These are phyloP conservation scores for Trametes polyzona DNA, from an alignment of 1,284 basidiomycete species.

Conservation along the genomic window DNA sequence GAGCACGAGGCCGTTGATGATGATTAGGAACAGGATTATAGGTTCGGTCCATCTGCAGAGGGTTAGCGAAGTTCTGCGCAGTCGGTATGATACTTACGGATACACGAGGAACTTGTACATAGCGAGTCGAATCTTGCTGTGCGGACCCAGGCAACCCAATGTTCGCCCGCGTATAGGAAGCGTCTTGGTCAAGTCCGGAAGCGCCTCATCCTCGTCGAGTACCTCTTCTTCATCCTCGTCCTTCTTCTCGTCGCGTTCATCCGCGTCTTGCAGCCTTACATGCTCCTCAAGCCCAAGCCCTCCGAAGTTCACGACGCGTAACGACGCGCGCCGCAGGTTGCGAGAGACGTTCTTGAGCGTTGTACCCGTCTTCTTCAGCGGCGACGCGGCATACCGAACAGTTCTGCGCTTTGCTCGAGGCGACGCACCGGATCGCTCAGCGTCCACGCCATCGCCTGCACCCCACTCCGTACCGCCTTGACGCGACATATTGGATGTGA, in stretches of 20 bases:
- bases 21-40: conserved; percentile 80
- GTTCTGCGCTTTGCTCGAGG: conserved; percentile 48
- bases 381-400: conserved; percentile 51
- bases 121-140: conserved; percentile 62
- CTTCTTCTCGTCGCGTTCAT: conserved; percentile 35
- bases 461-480: conserved; percentile 39
- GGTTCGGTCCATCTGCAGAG: conserved; percentile 84
- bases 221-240: conserved; percentile 38
- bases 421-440: conserved; percentile 39
- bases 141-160: conserved; percentile 77
- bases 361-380: conserved; percentile 59
- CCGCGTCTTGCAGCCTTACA: conserved; percentile 55
- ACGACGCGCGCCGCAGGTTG: conserved; percentile 70
- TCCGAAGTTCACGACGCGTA: conserved; percentile 84
- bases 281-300: conserved; percentile 65
- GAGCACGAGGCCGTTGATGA: conserved; percentile 83
- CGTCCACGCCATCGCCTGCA: conserved; percentile 33
- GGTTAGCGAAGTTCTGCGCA: conserved; percentile 1
- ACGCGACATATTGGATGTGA: conserved; percentile 55
- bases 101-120: conserved; percentile 73
- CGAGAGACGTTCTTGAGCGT: conserved; percentile 61
- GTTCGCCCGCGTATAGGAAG: conserved; percentile 79
- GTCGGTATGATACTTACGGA: conserved; percentile 49
- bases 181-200: conserved; percentile 50
- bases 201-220: conserved; percentile 36